A percentile compares a stretch with the other conserved stretches of the same genome.
phyloP scores from a whole-genome alignment of 257 asterid genomes.

The Solanum peruvianum region DNA sequence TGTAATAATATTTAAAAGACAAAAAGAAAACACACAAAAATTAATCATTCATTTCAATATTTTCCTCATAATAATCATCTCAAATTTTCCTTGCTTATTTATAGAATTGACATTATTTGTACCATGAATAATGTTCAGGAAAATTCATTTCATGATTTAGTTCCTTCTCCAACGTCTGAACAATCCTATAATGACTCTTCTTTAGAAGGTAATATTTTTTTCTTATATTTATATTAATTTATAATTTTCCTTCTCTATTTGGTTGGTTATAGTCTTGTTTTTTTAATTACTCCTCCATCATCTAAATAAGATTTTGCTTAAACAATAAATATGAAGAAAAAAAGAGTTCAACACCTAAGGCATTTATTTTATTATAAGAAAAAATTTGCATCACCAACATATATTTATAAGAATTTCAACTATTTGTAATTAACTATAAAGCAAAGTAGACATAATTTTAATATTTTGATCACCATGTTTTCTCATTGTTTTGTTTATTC shows the following conservation, averaged over 20 bases:
- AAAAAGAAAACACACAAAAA: not conserved
- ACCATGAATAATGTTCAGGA: slow-evolving; percentile 31
- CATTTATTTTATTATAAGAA: not conserved
- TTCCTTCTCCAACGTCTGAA: slow-evolving; percentile 10
- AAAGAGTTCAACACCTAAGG: not conserved
- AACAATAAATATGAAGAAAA: not conserved
- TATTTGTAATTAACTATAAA: not conserved
- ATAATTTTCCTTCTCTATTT: not conserved
- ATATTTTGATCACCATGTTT: not conserved
- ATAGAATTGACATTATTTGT: not conserved
- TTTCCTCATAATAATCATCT: not conserved
- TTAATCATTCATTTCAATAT: not conserved
- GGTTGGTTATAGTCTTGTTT: not conserved
- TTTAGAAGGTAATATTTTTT: slow-evolving; percentile 40
- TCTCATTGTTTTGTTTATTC: not conserved
- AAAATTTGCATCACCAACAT: not conserved
- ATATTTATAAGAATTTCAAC: not conserved
- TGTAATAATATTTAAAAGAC: slow-evolving; percentile 1
- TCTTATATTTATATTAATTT: not conserved
- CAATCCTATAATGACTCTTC: slow-evolving; percentile 44
- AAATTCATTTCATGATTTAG: slow-evolving; percentile 30
- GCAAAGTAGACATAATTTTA: not conserved
- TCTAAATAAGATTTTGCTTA: not conserved
- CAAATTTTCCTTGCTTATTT: not conserved
- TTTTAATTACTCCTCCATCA: not conserved